Evolutionary conservation across 257 asterid genomes (phyloP).

Genomic region (Forsythia suspensa): DNA sequence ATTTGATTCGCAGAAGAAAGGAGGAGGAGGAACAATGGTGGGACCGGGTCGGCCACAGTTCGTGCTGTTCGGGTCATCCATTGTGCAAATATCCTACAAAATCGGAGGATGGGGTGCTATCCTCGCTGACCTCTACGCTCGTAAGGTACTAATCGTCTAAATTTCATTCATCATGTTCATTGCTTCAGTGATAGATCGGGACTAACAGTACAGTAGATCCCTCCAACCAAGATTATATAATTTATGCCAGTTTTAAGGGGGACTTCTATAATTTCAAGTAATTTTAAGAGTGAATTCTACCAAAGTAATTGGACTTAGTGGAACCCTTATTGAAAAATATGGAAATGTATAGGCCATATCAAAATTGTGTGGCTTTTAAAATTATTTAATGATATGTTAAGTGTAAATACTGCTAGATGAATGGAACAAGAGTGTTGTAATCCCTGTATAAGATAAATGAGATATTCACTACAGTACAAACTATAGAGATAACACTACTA

Average conservation of each 20-base stretch:
- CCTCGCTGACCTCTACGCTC: constrained; percentile 54
- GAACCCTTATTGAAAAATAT: no score
- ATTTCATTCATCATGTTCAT: background rate
- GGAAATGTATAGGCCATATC: background rate
- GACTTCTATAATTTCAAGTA: no score
- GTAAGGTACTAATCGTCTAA: constrained; percentile 41
- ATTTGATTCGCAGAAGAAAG: background rate
- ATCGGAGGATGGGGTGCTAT: constrained; percentile 62
- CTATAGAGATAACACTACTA: background rate
- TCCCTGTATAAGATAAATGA: background rate
- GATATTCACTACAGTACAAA: background rate
- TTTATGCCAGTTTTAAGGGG: no score
- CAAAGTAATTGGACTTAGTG: background rate
- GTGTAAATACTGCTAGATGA: background rate
- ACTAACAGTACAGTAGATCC: background rate
- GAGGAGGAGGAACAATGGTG: constrained; percentile 26
- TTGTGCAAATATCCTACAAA: constrained; percentile 54
- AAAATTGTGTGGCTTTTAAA: background rate
- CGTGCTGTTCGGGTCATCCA: constrained; percentile 67
- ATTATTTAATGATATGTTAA: background rate
- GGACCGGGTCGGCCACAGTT: constrained; percentile 58
- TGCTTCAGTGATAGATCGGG: background rate
- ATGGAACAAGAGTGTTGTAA: background rate
- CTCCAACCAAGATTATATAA: background rate
- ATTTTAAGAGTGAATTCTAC: no score